Percentiles rank a stretch among this genome's conserved stretches.
Evolutionary conservation across 257 asterid genomes (phyloP).

Genomic region (Cordia subcordata): DNA sequence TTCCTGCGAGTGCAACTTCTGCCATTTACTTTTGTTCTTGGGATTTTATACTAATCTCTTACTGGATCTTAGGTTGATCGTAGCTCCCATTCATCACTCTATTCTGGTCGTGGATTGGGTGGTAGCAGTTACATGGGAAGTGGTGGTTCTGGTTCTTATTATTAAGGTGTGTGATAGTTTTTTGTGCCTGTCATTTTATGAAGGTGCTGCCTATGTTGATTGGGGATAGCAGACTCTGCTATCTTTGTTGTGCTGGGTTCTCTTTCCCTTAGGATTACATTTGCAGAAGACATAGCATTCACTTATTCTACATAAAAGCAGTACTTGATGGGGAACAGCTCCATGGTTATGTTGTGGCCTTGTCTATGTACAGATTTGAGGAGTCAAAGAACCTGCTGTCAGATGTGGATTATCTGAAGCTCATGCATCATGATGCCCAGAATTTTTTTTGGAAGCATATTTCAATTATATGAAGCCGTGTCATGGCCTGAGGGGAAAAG

Average conservation of each 20-base stretch:
- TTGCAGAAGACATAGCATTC: slow-evolving; percentile 8
- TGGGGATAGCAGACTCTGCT: background rate
- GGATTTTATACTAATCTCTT: background rate
- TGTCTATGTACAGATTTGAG: slow-evolving; percentile 31
- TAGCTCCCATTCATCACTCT: slow-evolving; percentile 79
- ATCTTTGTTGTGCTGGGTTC: background rate
- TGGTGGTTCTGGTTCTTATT: slow-evolving; percentile 80
- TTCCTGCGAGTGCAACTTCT: no score
- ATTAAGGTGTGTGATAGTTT: slow-evolving; percentile 42
- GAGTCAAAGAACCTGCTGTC: slow-evolving; percentile 22
- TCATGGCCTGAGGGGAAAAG: slow-evolving; percentile 10
- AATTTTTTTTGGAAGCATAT: slow-evolving; percentile 15
- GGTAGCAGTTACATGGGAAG: slow-evolving; percentile 81
- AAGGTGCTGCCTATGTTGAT: background rate
- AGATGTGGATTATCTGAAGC: slow-evolving; percentile 17
- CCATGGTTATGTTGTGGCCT: slow-evolving; percentile 18
- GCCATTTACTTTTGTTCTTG: background rate
- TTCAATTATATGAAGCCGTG: slow-evolving; percentile 10
- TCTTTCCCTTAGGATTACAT: background rate
- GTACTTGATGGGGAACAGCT: slow-evolving; percentile 13
- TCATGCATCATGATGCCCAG: slow-evolving; percentile 13
- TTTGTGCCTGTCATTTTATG: background rate
- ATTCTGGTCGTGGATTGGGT: slow-evolving; percentile 71
- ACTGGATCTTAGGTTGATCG: slow-evolving; percentile 56
- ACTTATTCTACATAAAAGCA: slow-evolving; percentile 14